Base-by-base conservation (phyloP, 2,329 filamentous ascomycete genomes). In the Neopestalotiopsis sp. region DNA sequence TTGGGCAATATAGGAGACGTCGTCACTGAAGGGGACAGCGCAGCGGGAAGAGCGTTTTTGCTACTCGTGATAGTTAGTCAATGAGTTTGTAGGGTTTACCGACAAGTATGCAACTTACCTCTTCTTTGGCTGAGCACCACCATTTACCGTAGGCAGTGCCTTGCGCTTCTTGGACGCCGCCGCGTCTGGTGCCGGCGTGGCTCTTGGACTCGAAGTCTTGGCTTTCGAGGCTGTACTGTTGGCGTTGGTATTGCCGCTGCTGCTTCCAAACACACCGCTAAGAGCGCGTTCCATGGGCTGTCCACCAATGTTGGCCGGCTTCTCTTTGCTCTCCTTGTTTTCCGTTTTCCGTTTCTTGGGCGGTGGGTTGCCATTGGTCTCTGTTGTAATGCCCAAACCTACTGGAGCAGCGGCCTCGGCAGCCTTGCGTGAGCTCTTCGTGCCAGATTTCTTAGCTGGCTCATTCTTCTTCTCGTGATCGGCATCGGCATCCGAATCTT, bases 281-380 rank as follows among this genome's bases (percentile, higher is more conserved):
- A 91, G 83, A n/a, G 91, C 89, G 69, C 92, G 89, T 75, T 94
- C 92, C 84, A 91, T 89, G 3, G 84, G 78, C 38, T 82, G 81
- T 4, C 80, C 82, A 52, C 84, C 84, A 70, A 84, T 84, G 12
- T 82, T 77, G 14, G 82, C 77, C 10, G 85, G 13, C 64, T 69
- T 70, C 17, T 70, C 81, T 69, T 92, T 90, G 74, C 93, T 93
- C 74, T 97, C 94, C 2, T 92, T 90, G 74, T 93, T 93, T 74
- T 97, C 94, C 2, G 93, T 90, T 81, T 95, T 97, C 72, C 94
- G 90, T 75, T 94, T 88, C 82, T 97, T 97, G 30, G 86, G 84
- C 2, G 90, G 85, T 34, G 87, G 85, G 67, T 83, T 81, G 28
- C 85, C 82, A 71, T 86, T 88, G 40, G 83, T 75, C 10, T 86